Evolutionary conservation across 2,329 filamentous ascomycete genomes (phyloP), one percentile per base, ranked within the genome.

Genomic region (Zymoseptoria ardabiliae): DNA sequence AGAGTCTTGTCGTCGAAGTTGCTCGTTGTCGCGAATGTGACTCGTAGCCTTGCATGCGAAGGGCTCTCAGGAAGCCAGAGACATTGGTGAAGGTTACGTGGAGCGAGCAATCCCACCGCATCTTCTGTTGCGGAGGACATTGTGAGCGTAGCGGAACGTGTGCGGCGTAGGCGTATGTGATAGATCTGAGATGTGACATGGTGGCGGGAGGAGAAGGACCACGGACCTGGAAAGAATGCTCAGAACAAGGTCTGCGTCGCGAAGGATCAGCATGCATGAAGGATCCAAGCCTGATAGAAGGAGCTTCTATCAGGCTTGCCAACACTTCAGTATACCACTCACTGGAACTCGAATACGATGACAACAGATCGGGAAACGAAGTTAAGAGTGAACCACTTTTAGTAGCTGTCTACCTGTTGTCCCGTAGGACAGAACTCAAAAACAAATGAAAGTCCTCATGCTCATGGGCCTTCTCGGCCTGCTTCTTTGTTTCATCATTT

Each of bases 11-110:
- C n/a, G 7, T 60, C 57, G 58, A 73, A 72, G 58, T 72, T 73
- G 20, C 63, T 70, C 9, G 68, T 71, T 8, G 71, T 73, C 0
- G 68, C 58, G 60, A 65, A 73, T 3, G 69, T 72, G 1, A 73
- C 68, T 45, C 66, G 60, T 4, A 72, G 53, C 19, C 57, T 57
- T 19, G 56, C 53, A 52, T 71, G 71, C 2, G 58, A 53, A 28
- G 25, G 25, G 25, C 25, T 7, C 55, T n/a, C 1, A 6, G 70
- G 67, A 3, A 73, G 54, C 61, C 65, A 67, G 8, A 72, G 55
- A 53, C 55, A 54, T 58, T 65, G 70, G 54, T 73, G 71, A 25
- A 70, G 20, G 53, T 59, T 22, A 50, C 48, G 50, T 59, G 63
- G 17, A 11, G 64, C 62, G 53, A 66, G 56, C 13, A 62, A 17